Evolutionary conservation across 2,329 filamentous ascomycete genomes (phyloP).

Genomic region (Stemphylium lycopersici): DNA sequence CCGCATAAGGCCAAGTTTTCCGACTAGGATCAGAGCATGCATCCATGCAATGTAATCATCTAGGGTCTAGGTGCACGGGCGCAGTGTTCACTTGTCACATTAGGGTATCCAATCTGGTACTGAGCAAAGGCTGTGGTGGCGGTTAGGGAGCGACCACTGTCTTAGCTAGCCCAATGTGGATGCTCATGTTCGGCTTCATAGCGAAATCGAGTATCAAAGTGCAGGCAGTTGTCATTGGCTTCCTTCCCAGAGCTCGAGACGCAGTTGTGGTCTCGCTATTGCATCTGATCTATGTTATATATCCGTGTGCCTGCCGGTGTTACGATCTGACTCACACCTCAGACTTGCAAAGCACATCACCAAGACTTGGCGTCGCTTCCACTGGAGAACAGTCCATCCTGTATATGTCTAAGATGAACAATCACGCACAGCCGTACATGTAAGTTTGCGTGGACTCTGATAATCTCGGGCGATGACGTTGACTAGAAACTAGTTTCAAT

Average conservation of each 20-base stretch:
- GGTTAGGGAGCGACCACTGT: too few relatives aligned
- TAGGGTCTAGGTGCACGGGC: too few relatives aligned
- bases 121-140: too few relatives aligned
- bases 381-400: background rate
- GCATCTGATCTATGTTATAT: conserved; percentile 16
- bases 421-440: background rate
- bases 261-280: conserved; percentile 4
- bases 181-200: too few relatives aligned
- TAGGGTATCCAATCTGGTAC: too few relatives aligned
- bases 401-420: background rate
- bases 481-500: conserved; percentile 1
- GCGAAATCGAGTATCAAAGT: too few relatives aligned
- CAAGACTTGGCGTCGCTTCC: background rate
- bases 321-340: background rate
- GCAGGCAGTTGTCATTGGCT: too few relatives aligned
- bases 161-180: too few relatives aligned
- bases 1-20: too few relatives aligned
- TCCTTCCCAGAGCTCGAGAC: conserved; percentile 5
- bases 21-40: too few relatives aligned
- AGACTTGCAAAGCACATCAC: background rate
- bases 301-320: background rate
- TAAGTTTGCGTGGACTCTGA: background rate
- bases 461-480: background rate
- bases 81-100: too few relatives aligned
- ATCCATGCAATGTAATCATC: too few relatives aligned